Evolutionary conservation across 1,139 yeast species (phyloP).

Genomic region (Saccharomyces uvarum): DNA sequence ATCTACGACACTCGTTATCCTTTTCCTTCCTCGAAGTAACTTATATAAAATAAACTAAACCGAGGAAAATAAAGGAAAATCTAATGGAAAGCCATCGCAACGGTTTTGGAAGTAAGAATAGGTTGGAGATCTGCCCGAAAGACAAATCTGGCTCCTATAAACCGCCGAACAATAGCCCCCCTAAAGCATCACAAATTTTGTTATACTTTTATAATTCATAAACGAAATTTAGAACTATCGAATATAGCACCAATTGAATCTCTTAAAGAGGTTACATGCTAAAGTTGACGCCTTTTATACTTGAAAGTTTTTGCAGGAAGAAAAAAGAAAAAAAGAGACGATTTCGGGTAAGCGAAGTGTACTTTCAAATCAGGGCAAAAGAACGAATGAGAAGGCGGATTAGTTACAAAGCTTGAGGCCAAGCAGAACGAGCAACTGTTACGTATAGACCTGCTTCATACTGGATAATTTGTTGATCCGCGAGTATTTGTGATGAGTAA

Average conservation of each 20-base stretch:
- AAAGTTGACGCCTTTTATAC: not conserved
- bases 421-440: not conserved
- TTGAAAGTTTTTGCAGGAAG: not conserved
- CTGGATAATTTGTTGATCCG: not conserved
- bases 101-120: not conserved
- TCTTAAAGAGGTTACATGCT: not conserved
- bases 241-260: too few relatives aligned
- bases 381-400: conserved; percentile 3
- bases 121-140: not conserved
- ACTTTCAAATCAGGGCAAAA: not conserved
- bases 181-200: not conserved
- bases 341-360: conserved; percentile 1
- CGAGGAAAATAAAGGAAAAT: not conserved
- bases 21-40: not conserved
- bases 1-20: conserved; percentile 5
- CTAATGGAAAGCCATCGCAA: not conserved
- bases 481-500: conserved; percentile 9
- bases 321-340: not conserved
- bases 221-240: not conserved
- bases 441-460: not conserved
- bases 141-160: not conserved
- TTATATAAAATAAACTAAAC: not conserved
- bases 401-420: not conserved
- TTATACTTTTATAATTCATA: not conserved
- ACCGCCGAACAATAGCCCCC: not conserved